A percentile compares a stretch with the other conserved stretches of the same genome.
phyloP scores from a whole-genome alignment of 768 basidiomycete species.

The Scleroderma bovista region DNA sequence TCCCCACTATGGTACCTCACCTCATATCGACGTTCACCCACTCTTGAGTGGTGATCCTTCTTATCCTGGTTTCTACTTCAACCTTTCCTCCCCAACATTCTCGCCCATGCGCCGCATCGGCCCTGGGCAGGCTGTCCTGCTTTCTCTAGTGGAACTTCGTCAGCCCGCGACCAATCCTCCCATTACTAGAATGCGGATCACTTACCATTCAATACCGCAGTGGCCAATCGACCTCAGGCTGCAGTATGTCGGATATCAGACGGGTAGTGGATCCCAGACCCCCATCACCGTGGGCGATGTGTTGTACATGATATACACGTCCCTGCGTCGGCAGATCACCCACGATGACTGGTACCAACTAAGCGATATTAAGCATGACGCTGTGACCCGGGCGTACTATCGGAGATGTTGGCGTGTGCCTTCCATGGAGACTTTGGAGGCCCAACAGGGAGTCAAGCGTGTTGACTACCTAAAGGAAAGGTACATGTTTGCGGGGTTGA shows the following conservation, averaged over 20 bases:
- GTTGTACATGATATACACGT: slow-evolving; percentile 42
- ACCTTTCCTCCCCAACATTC: slow-evolving; percentile 46
- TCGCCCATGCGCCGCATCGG: slow-evolving; percentile 37
- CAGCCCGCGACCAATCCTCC: slow-evolving; percentile 56
- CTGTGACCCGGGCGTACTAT: slow-evolving; percentile 32
- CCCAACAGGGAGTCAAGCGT: slow-evolving; percentile 34
- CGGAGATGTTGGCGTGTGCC: slow-evolving; percentile 29
- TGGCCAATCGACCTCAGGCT: slow-evolving; percentile 57
- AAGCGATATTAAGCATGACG: slow-evolving; percentile 27
- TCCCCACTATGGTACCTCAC: slow-evolving; percentile 6
- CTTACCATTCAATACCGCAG: slow-evolving; percentile 47
- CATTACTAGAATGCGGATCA: slow-evolving; percentile 47
- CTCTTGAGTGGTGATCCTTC: slow-evolving; percentile 46
- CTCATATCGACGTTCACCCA: slow-evolving; percentile 25
- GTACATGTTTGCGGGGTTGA: slow-evolving; percentile 34
- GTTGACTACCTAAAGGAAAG: slow-evolving; percentile 34
- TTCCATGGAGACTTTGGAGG: slow-evolving; percentile 28
- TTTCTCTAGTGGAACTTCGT: slow-evolving; percentile 42
- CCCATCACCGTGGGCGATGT: slow-evolving; percentile 58
- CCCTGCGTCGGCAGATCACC: slow-evolving; percentile 39
- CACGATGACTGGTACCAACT: slow-evolving; percentile 33
- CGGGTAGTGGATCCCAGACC: slow-evolving; percentile 6
- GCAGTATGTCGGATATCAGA: slow-evolving; percentile 23
- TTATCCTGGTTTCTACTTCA: slow-evolving; percentile 45
- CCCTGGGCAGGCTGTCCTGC: slow-evolving; percentile 24